Conservation (phyloP, 306 rosid genomes). For the Fragaria nilgerrensis region DNA sequence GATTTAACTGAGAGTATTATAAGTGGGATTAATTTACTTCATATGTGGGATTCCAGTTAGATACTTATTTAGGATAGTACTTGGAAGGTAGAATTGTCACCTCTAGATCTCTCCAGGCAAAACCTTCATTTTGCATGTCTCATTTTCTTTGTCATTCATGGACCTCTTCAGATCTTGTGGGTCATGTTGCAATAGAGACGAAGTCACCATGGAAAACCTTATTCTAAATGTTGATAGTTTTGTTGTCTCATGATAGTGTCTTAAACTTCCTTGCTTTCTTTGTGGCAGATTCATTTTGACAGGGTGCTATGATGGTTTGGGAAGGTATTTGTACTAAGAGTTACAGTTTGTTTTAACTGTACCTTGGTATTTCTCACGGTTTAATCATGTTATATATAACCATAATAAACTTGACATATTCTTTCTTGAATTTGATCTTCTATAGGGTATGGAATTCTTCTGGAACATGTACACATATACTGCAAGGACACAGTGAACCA, state of each 20-base stretch:
- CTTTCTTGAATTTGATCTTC: conserved; percentile 16
- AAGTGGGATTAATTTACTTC: not conserved
- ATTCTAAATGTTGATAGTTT: not conserved
- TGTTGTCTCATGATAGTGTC: not conserved
- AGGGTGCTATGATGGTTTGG: conserved; percentile 87
- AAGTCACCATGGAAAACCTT: not conserved
- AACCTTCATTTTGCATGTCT: not conserved
- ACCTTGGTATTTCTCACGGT: not conserved
- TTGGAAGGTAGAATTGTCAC: not conserved
- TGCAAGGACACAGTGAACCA: conserved; percentile 81
- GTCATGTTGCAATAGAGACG: not conserved
- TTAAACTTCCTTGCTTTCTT: conserved; percentile 13
- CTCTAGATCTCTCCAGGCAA: not conserved
- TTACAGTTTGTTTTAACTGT: not conserved
- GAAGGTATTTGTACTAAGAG: conserved; percentile 53
- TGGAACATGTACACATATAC: conserved; percentile 69
- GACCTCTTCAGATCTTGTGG: not conserved
- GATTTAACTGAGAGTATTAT: not conserved
- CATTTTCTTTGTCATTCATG: not conserved
- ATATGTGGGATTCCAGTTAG: not conserved
- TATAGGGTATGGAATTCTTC: conserved; percentile 76
- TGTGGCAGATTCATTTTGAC: conserved; percentile 88
- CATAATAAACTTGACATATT: conserved; percentile 8
- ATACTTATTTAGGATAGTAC: not conserved
- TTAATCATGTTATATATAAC: conserved; percentile 8